Evolutionary conservation across 345 rosid genomes (phyloP), one percentile per base, ranked within the genome.

Genomic region (Litchi chinensis): DNA sequence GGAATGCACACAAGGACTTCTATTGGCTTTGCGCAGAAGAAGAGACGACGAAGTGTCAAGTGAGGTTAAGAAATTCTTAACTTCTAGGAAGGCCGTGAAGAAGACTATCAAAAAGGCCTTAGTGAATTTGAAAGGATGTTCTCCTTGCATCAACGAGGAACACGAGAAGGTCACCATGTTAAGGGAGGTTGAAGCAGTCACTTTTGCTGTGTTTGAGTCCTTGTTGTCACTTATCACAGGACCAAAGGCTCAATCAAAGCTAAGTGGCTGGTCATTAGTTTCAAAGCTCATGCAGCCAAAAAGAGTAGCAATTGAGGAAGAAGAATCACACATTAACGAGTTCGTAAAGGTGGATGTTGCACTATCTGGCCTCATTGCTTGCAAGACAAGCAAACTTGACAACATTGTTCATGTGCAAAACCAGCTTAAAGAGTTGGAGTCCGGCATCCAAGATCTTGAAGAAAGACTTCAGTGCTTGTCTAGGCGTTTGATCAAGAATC

Each of bases 391-490:
- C 52, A 83, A 85, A 41, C 1, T 70, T 18, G 77, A 75, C 5
- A 32, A 75, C 32, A 80, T 52, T 22, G 65, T 76, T 56, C 15
- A 70, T 44, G 28, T 82, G 21, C 83, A 84, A 37, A 77, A 11
- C 3, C 66, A 80, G 43, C 80, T 84, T 11, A 75, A 80, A 65
- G 82, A 56, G 26, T 52, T 83, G 7, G 89, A 89, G 62, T 65
- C 71, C 41, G 78, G 85, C 81, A 76, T 89, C 80, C 85, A 89
- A 77, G 89, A 89, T 76, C 82, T 91, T 18, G 88, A 89, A 82
- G 83, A 79, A 39, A 89, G 84, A 60, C 71, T 85, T n/a, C 81
- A 89, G 50, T 48, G 76, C 80, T 83, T 88, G 74, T 81, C 77
- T 18, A 81, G 88, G 59, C 66, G 81, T 22, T 28, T 85, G 79